A percentile compares a stretch with the other conserved stretches of the same genome.
phyloP scores from a whole-genome alignment of 495 filamentous ascomycete species.

The Rostrohypoxylon terebratum region DNA sequence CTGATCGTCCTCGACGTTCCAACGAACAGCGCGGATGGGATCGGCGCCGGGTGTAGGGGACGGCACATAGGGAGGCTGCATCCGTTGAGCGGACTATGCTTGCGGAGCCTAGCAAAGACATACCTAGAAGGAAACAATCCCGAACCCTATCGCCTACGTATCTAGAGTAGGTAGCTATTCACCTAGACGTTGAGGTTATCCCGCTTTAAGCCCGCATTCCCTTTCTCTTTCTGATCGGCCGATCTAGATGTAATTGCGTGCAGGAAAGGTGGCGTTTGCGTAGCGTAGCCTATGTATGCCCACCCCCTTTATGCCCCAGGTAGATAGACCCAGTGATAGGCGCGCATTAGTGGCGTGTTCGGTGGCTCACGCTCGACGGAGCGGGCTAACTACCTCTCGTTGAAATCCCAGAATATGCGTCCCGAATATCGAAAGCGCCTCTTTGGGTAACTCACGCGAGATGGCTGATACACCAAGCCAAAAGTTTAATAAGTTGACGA shows the following conservation, averaged over 20 bases:
- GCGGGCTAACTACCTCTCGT: conserved; percentile 1
- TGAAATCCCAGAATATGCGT: neutral
- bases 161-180: conserved; percentile 11
- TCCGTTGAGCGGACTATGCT: conserved; percentile 38
- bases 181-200: conserved; percentile 21
- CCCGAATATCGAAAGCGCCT: conserved; percentile 1
- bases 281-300: conserved; percentile 8
- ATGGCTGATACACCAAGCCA: conserved; percentile 6
- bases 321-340: conserved; percentile 2
- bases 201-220: conserved; percentile 16
- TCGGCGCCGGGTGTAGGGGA: conserved; percentile 44
- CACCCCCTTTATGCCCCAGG: conserved; percentile 20
- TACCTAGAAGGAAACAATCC: conserved; percentile 8
- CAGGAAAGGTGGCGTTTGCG: conserved; percentile 29
- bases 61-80: conserved; percentile 46
- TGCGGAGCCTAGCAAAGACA: conserved; percentile 12
- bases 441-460: conserved; percentile 6
- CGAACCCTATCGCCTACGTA: conserved; percentile 35
- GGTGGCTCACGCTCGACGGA: conserved; percentile 2
- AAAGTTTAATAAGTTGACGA: neutral
- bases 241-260: conserved; percentile 45
- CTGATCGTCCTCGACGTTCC: conserved; percentile 33
- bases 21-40: conserved; percentile 37
- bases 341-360: neutral
- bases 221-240: conserved; percentile 12